Evolutionary conservation across 2,329 filamentous ascomycete species (phyloP), one percentile per base, ranked within the genome.

Genomic region (Leptographium flavum): DNA sequence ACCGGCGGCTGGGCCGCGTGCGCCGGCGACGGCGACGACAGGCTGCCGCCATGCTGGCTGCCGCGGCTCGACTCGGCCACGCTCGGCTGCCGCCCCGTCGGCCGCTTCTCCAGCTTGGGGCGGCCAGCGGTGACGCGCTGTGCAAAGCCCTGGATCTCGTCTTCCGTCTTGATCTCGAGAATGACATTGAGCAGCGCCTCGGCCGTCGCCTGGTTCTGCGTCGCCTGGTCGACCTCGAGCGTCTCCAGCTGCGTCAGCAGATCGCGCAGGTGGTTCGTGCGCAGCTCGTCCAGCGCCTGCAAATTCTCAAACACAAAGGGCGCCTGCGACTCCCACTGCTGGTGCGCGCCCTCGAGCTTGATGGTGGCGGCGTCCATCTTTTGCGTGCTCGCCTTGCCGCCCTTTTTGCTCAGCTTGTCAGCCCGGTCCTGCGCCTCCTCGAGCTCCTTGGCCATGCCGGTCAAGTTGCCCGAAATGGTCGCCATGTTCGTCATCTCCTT

Each of bases 281-380:
- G 79, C 54, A 76, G 81, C 66, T 98, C 92, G 58, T 98, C 92
- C 28, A 93, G 69, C 6, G 85, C 82, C 60, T 98, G 92, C 23
- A 98, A 74, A 49, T 81, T 83, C 63, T 98, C 92, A 58, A 94
- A 95, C 49, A 95, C 83, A 62, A 86, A 96, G 1, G 92, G 92
- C 14, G 92, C 87, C 61, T 94, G 87, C 1, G 87, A 87, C 46
- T 94, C 81, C 92, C 92, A 98, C 59, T 94, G 83, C 52, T 81
- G 74, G 38, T 72, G 76, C n/a, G 87, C 82, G 49, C 78, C 78
- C 51, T 94, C 84, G 37, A 93, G 75, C 52, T 79, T 81, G 17
- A 76, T 69, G 11, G 76, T 72, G 13, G 87, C 87, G 50, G 73
- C 73, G 37, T 87, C 83, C 33, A 92, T 75, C 62, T 92, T 94